Evolutionary conservation across 2,329 filamentous ascomycete genomes (phyloP).

Genomic region (Grosmannia huntii): DNA sequence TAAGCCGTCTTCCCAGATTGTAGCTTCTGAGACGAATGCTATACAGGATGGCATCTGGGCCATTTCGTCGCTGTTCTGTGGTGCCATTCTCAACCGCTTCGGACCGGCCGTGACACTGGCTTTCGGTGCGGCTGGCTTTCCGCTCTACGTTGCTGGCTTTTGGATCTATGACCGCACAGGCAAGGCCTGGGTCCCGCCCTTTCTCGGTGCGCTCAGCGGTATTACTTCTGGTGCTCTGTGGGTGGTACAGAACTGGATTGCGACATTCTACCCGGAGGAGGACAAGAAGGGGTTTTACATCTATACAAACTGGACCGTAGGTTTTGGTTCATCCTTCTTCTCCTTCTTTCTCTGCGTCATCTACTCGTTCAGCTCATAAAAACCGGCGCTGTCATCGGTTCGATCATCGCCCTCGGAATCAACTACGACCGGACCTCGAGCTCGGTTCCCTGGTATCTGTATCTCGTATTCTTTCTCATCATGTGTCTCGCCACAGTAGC

Average conservation of each 20-base stretch:
- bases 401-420: slow-evolving; percentile 1
- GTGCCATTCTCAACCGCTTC: neutral
- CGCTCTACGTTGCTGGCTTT: neutral
- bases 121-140: neutral
- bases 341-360: neutral
- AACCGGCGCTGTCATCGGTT: neutral
- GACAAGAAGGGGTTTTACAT: neutral
- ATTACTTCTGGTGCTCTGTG: neutral
- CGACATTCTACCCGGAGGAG: slow-evolving; percentile 1
- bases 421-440: neutral
- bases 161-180: slow-evolving; percentile 2
- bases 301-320: neutral
- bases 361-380: neutral
- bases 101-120: neutral
- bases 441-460: slow-evolving; percentile 2
- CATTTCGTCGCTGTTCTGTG: neutral
- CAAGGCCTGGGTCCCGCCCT: neutral
- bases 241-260: slow-evolving; percentile 3
- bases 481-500: neutral
- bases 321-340: neutral
- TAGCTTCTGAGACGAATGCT: slow-evolving; percentile 1
- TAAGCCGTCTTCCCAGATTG: neutral
- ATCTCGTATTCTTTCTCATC: slow-evolving; percentile 2
- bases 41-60: slow-evolving; percentile 1
- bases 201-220: neutral